These are phyloP conservation scores for Stagonosporopsis cucurbitacearum DNA, from an alignment of 2,329 filamentous ascomycete genomes.

Conservation along the genomic window DNA sequence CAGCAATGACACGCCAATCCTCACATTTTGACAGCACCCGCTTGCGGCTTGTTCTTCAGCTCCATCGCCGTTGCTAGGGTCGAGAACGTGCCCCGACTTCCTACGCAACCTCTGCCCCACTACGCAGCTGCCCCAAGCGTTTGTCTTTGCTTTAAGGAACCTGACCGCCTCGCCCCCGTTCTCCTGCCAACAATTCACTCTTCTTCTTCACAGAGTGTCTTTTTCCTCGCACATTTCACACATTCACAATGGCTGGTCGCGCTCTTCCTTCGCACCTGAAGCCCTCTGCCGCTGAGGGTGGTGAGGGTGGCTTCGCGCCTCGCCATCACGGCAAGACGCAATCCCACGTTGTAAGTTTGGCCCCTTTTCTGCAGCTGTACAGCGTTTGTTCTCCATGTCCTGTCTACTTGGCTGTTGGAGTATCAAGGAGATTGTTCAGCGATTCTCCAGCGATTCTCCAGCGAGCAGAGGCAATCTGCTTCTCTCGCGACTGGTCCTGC, in stretches of 20 bases:
- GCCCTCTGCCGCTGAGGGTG: constrained; percentile 56
- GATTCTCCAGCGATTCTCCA: not conserved
- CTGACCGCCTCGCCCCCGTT: constrained; percentile 25
- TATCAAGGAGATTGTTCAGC: not conserved
- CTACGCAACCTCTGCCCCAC: constrained; percentile 29
- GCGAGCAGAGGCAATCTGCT: not conserved
- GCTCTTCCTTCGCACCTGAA: constrained; percentile 87
- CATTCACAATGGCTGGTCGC: constrained; percentile 68
- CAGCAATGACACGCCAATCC: constrained; percentile 11
- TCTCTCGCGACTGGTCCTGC: not conserved
- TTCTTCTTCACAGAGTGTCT: constrained; percentile 18
- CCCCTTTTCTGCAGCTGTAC: constrained; percentile 9
- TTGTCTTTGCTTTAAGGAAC: constrained; percentile 27
- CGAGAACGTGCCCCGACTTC: constrained; percentile 29
- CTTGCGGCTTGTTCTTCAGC: constrained; percentile 13
- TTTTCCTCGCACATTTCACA: constrained; percentile 12
- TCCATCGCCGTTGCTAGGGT: constrained; percentile 24
- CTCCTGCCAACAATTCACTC: constrained; percentile 25
- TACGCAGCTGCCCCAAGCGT: constrained; percentile 17
- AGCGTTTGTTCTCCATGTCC: not conserved
- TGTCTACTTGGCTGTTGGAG: not conserved
- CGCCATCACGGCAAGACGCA: constrained; percentile 85
- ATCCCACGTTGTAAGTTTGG: constrained; percentile 77
- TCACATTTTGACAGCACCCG: constrained; percentile 16
- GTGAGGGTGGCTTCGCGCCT: constrained; percentile 55